phyloP scores from a whole-genome alignment of 1,284 basidiomycete genomes.

The Hemileia vastatrix region DNA sequence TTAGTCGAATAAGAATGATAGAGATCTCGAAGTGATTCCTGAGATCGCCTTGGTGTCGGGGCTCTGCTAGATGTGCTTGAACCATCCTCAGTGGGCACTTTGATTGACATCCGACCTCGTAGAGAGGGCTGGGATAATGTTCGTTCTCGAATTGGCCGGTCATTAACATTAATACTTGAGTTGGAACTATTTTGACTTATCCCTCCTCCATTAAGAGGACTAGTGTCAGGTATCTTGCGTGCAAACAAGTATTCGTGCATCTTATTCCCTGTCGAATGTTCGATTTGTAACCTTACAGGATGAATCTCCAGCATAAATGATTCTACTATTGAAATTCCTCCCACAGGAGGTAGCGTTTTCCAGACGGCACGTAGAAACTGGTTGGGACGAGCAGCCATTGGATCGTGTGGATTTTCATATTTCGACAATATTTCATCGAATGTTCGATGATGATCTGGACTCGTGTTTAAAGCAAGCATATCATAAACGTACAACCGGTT shows the following conservation, averaged over 20 bases:
- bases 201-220: too few relatives aligned
- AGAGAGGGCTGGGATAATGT: too few relatives aligned
- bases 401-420: too few relatives aligned
- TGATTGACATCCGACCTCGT: too few relatives aligned
- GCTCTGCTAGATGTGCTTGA: too few relatives aligned
- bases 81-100: too few relatives aligned
- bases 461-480: slow-evolving; percentile 73
- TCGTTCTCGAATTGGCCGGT: too few relatives aligned
- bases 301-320: slow-evolving; percentile 71
- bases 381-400: slow-evolving; percentile 1
- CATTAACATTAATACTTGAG: too few relatives aligned
- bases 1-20: too few relatives aligned
- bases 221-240: slow-evolving; percentile 9
- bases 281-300: slow-evolving; percentile 77
- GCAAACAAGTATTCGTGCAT: slow-evolving; percentile 80
- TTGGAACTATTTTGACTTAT: too few relatives aligned
- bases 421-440: slow-evolving; percentile 85
- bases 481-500: slow-evolving; percentile 69
- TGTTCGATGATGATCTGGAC: slow-evolving; percentile 56
- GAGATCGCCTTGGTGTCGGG: too few relatives aligned
- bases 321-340: slow-evolving; percentile 84
- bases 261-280: slow-evolving; percentile 66
- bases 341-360: slow-evolving; percentile 76
- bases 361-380: slow-evolving; percentile 59
- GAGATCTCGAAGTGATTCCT: too few relatives aligned